Conservation (phyloP, 176 grass and related monocot genomes). For the Oryza nivara region DNA sequence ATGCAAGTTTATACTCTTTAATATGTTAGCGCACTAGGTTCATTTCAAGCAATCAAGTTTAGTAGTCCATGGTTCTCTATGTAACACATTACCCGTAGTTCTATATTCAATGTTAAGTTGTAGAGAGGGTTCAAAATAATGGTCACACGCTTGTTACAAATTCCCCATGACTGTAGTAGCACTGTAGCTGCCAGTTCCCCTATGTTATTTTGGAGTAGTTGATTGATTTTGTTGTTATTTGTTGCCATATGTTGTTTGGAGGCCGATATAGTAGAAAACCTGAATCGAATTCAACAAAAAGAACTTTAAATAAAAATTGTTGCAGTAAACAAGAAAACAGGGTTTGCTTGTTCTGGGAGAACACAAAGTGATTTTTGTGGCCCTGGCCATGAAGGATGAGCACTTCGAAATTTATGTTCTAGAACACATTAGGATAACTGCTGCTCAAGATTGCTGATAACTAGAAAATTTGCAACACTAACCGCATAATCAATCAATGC, state of each 20-base stretch:
- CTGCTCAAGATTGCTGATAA: slow-evolving; percentile 32
- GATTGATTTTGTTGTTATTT: not conserved
- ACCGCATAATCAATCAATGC: slow-evolving; percentile 1
- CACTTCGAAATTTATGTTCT: slow-evolving; percentile 15
- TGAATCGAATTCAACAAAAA: not conserved
- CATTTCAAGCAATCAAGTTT: not conserved
- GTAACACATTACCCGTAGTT: not conserved
- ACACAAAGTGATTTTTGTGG: not conserved
- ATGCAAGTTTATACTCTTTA: not conserved
- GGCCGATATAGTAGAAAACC: not conserved
- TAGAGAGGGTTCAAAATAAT: not conserved
- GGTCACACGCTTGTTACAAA: not conserved
- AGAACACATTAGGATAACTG: not conserved
- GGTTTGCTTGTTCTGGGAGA: not conserved
- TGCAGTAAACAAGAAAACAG: not conserved
- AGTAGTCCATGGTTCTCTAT: not conserved
- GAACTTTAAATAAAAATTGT: not conserved
- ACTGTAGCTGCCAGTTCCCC: not conserved
- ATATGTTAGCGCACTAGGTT: slow-evolving; percentile 1
- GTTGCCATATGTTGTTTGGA: not conserved
- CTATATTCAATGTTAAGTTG: slow-evolving; percentile 16
- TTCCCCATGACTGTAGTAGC: not conserved
- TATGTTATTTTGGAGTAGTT: not conserved
- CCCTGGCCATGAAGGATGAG: not conserved
- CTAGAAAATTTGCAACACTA: not conserved